Evolutionary conservation across 2,329 filamentous ascomycete species (phyloP).

Genomic region (Kalmusia sp.): DNA sequence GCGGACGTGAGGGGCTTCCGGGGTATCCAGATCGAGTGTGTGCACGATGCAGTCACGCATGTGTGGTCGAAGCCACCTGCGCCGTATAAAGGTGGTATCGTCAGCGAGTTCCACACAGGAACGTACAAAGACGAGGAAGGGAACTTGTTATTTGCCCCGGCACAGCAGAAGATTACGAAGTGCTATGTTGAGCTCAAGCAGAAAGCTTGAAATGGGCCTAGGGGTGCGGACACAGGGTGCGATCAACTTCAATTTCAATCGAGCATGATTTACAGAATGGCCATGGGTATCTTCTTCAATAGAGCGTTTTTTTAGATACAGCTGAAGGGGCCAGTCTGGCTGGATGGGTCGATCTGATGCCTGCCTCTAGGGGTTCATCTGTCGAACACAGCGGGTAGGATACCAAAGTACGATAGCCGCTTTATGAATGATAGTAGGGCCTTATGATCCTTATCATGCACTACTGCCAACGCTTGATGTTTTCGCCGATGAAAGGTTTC

Average conservation of each 20-base stretch:
- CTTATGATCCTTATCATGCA: no score
- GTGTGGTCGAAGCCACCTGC: slow-evolving; percentile 37
- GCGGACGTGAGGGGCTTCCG: slow-evolving; percentile 40
- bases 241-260: background rate
- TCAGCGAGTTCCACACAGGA: slow-evolving; percentile 30
- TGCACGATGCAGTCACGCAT: slow-evolving; percentile 37
- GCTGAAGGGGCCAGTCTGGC: no score
- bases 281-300: background rate
- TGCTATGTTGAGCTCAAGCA: slow-evolving; percentile 36
- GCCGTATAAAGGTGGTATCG: slow-evolving; percentile 29
- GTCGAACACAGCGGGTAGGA: no score
- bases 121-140: slow-evolving; percentile 33
- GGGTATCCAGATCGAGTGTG: slow-evolving; percentile 46
- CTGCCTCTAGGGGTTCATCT: no score
- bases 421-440: no score
- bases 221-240: no score
- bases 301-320: no score
- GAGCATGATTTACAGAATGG: background rate
- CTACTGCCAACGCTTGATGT: no score
- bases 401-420: no score
- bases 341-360: no score
- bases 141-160: slow-evolving; percentile 28
- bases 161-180: slow-evolving; percentile 31
- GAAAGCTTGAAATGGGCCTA: background rate
- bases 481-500: no score